Base-by-base conservation (phyloP, 495 filamentous ascomycete species). In the Pseudoneurospora amorphoporcata region DNA sequence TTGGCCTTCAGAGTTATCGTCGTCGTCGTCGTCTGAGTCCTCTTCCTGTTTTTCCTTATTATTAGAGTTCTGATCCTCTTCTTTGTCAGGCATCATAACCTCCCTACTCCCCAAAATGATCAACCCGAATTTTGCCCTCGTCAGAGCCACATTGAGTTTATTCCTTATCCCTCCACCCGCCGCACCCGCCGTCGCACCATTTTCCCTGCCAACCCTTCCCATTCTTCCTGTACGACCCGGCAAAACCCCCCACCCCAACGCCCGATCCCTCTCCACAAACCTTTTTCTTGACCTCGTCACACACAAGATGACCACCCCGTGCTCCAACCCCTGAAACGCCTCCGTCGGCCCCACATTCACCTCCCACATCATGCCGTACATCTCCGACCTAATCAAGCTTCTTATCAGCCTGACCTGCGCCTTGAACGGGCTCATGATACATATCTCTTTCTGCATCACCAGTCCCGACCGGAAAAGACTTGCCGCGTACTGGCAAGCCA, bases 291-390 rank as follows among this genome's bases (percentile, higher is more conserved):
- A 81, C 39, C 87, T 75, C 47, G 87, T 89, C 2, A 86, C 88
- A 73, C 87, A 88, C 19, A 89, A 73, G 70, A 89, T 87, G 23
- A 88, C 87, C 23, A 87, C 81, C 12, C 81, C 78, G 39, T 81
- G 81, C 75, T 89, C 87, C 35, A 86, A 76, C 0, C 87, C 87
- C 72, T 88, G 87, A 71, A 85, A 88, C n/a, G 84, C 86, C 74
- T 89, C 87, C 32, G 86, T 81, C 4, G 87, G 86, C 3, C 87
- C 87, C 29, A 89, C 84, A 72, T 87, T 87, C 19, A 88, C 80
- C 35, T 79, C 80, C 73, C 79, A 81, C 35, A 85, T 75, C 9
- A 39, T 71, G 1, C 76, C 74, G 40, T 77, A 82, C 61, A 14
- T 74, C 39, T 1, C 77, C 68, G 23, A 23, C 29, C 83, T 78